Base-by-base conservation (phyloP, 148 eudicot genomes). In the Spergularia marina region DNA sequence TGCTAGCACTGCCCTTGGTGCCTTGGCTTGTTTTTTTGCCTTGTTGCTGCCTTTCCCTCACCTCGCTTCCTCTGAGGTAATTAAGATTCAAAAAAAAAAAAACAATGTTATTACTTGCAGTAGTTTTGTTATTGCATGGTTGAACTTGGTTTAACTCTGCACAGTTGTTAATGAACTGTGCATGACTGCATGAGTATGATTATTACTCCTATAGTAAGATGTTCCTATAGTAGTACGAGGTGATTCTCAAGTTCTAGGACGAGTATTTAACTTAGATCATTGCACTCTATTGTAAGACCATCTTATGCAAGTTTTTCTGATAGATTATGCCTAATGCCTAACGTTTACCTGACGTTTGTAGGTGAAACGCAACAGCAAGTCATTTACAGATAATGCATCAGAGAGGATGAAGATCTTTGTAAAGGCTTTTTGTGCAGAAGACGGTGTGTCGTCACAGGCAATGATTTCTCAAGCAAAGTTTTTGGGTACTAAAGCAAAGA, bases 1-100 rank as follows among this genome's bases (percentile, higher is more conserved):
- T 4, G 87, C 88, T 34, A 87, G 93, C 76, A 91, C 97, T 7
- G 93, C 89, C 11, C 65, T 87, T 59, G 97, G 97, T n/a, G 91
- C 85, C 2, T 25, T 85, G 65, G 90, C 93, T 73, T 85, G 91
- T 81, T 84, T 91, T 41, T 30, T 87, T n/a, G 93, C 93, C 52
- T 36, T 91, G 82, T 65, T 91, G 76, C 52, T 91, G 68, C 97
- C 97, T 2, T 86, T 72, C 70, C 97, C 93, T 56, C 81, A 78
- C 52, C 80, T 91, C 49, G 93, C 97, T 20, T 77, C 62, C 41
- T 74, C 68, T 20, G 84, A 89, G 97, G 97, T 91, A 83, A 49
- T 20, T 60, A 36, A 0, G 1, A 6, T 13, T 17, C 2, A 23
- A 20, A 23, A 0, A 12, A 7, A 12, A 7, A 23, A 11, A 49